Evolutionary conservation across 2,329 filamentous ascomycete species (phyloP).

Genomic region (Nothomitra cinnamomea): DNA sequence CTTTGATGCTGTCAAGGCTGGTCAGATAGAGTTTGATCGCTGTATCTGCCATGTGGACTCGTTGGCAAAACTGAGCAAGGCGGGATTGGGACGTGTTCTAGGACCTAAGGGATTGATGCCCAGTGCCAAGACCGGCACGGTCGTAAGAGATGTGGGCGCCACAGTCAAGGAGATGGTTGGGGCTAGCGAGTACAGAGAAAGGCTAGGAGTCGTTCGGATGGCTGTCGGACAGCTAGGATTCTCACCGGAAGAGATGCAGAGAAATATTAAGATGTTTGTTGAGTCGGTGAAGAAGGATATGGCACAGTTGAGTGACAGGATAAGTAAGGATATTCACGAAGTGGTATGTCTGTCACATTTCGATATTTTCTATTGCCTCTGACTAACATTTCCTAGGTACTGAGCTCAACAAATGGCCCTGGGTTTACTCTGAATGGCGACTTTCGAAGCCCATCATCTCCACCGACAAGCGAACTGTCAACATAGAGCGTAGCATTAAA

Average conservation of each 20-base stretch:
- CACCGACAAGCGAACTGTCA: slow-evolving; percentile 30
- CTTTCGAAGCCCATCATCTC: slow-evolving; percentile 45
- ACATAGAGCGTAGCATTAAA: slow-evolving; percentile 17
- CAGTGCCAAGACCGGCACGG: slow-evolving; percentile 69
- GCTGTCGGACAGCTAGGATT: slow-evolving; percentile 84
- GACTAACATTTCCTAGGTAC: slow-evolving; percentile 31
- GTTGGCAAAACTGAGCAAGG: slow-evolving; percentile 63
- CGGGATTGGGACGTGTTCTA: slow-evolving; percentile 60
- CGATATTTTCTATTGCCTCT: background rate
- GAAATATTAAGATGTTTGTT: slow-evolving; percentile 68
- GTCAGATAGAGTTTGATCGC: slow-evolving; percentile 72
- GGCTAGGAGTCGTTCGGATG: slow-evolving; percentile 67
- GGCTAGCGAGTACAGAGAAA: slow-evolving; percentile 74
- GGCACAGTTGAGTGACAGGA: slow-evolving; percentile 41
- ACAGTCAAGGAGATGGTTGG: slow-evolving; percentile 70
- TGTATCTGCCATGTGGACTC: slow-evolving; percentile 73
- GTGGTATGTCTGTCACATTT: slow-evolving; percentile 30
- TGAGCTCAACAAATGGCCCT: slow-evolving; percentile 76
- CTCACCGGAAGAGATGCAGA: slow-evolving; percentile 68
- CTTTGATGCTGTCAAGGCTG: slow-evolving; percentile 61
- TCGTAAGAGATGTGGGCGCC: slow-evolving; percentile 62
- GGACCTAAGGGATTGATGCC: slow-evolving; percentile 91
- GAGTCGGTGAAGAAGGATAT: slow-evolving; percentile 65
- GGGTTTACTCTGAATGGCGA: slow-evolving; percentile 75
- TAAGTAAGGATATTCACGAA: slow-evolving; percentile 57